Percentiles rank a stretch among this genome's conserved stretches.
phyloP scores from a whole-genome alignment of 352 stramenopile species.

The Pelagophyceae sp. region DNA sequence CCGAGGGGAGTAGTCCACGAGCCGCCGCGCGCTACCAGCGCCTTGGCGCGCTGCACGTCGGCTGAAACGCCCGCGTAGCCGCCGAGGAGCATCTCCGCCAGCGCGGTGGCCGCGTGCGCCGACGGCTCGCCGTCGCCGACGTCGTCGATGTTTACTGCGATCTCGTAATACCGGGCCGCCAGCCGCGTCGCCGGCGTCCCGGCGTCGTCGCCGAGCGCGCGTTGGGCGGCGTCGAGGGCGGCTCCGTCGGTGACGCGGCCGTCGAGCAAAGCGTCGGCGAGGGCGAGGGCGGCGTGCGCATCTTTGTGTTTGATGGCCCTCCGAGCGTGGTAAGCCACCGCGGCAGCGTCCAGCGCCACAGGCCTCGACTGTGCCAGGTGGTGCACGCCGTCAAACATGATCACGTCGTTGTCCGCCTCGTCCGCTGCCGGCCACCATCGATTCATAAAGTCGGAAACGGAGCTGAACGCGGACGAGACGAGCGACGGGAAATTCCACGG shows the following conservation, averaged over 20 bases:
- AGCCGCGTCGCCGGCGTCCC: not conserved
- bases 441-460: too few relatives aligned
- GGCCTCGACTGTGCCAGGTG: not conserved
- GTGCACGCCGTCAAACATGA: conserved; percentile 1
- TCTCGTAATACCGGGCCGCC: not conserved
- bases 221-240: not conserved
- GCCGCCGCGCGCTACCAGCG: not conserved
- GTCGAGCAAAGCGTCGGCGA: not conserved
- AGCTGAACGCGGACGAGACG: too few relatives aligned
- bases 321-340: not conserved
- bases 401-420: not conserved
- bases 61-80: not conserved
- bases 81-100: conserved; percentile 7
- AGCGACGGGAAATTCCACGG: too few relatives aligned
- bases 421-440: too few relatives aligned
- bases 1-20: not conserved
- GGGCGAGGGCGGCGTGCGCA: not conserved
- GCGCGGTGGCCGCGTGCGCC: not conserved
- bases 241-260: not conserved
- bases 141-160: not conserved
- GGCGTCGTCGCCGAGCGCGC: not conserved
- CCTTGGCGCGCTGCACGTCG: not conserved
- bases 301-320: not conserved
- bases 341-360: not conserved
- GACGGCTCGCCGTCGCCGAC: not conserved